A percentile compares a stretch with the other conserved stretches of the same genome.
These are phyloP conservation scores for Calophaca sinica DNA, from an alignment of 306 rosid species.

Conservation along the genomic window DNA sequence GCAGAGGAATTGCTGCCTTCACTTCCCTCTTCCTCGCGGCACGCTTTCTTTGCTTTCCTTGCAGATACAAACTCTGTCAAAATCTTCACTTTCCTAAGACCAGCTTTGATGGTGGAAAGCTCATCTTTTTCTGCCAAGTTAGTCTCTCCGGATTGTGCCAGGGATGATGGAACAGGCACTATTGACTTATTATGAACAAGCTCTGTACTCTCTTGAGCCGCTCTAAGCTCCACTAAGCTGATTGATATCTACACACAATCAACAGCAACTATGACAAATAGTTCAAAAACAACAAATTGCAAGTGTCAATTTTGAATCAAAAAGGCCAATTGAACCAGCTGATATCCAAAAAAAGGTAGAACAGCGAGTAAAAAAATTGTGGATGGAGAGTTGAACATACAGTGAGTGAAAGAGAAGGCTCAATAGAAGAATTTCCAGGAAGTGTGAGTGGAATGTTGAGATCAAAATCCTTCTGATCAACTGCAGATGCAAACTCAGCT, in stretches of 20 bases:
- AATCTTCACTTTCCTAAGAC: constrained; percentile 91
- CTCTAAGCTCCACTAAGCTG: constrained; percentile 82
- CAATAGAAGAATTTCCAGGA: constrained; percentile 57
- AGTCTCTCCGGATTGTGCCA: constrained; percentile 64
- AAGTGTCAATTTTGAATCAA: constrained; percentile 12
- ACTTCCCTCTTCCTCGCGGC: constrained; percentile 84
- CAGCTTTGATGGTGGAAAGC: constrained; percentile 94
- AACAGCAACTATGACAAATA: constrained; percentile 23
- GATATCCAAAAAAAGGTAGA: constrained; percentile 10
- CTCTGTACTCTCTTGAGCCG: constrained; percentile 69
- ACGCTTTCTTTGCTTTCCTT: constrained; percentile 74
- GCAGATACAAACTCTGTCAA: constrained; percentile 80
- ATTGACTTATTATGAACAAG: constrained; percentile 70
- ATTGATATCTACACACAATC: constrained; percentile 69
- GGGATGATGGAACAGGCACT: constrained; percentile 65
- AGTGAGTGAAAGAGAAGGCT: constrained; percentile 66
- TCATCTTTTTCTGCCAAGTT: constrained; percentile 78
- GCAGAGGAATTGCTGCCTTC: constrained; percentile 85
- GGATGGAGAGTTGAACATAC: constrained; percentile 53
- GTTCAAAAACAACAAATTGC: background rate
- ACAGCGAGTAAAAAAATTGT: background rate
- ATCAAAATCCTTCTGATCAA: constrained; percentile 78
- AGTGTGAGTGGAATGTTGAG: constrained; percentile 71
- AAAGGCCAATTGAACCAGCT: background rate
- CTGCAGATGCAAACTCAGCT: constrained; percentile 77